These are phyloP conservation scores for Phytophthora cajani DNA, from an alignment of 352 stramenopile genomes.

Conservation along the genomic window DNA sequence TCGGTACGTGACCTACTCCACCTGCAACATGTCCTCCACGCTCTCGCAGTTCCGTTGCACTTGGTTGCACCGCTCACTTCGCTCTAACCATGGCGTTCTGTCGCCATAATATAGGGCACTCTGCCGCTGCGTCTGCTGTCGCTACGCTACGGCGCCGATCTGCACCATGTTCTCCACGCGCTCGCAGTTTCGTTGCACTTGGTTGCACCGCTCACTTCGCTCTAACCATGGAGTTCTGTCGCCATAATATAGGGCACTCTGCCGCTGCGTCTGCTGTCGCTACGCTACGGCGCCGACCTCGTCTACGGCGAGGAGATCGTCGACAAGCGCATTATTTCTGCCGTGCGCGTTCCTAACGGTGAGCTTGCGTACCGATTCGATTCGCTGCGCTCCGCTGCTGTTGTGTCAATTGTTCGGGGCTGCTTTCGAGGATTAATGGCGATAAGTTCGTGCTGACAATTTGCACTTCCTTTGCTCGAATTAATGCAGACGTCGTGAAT, in stretches of 20 bases:
- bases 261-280: conserved; percentile 90
- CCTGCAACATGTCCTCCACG: neutral
- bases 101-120: conserved; percentile 70
- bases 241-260: conserved; percentile 81
- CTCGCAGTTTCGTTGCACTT: conserved; percentile 7
- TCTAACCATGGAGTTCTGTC: conserved; percentile 10
- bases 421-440: neutral
- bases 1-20: conserved; percentile 58
- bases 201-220: conserved; percentile 1
- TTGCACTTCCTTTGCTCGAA: neutral
- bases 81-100: conserved; percentile 12
- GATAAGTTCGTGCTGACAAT: conserved; percentile 7
- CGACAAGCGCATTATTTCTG: conserved; percentile 91
- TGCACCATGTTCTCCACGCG: neutral
- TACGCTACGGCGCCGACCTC: conserved; percentile 92
- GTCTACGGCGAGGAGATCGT: conserved; percentile 97
- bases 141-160: conserved; percentile 90
- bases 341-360: conserved; percentile 86
- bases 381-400: neutral
- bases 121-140: conserved; percentile 92
- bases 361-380: conserved; percentile 14
- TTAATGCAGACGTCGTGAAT: conserved; percentile 61
- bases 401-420: conserved; percentile 3
- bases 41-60: conserved; percentile 8
- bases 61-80: neutral